These are phyloP conservation scores for Penicillium expansum DNA, from an alignment of 2,329 filamentous ascomycete genomes.

Conservation along the genomic window DNA sequence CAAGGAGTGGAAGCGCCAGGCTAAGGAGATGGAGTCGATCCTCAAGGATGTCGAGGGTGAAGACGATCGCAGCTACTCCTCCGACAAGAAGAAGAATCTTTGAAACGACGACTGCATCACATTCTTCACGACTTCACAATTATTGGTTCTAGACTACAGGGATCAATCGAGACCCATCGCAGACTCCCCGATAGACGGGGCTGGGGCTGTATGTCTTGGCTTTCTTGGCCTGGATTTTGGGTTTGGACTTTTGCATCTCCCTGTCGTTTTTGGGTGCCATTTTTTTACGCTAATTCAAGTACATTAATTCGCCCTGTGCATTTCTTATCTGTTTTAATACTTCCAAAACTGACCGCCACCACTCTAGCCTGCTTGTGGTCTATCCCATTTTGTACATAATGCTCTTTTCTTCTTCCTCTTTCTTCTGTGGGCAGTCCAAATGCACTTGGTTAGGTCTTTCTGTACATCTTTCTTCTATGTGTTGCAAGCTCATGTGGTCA, in stretches of 20 bases:
- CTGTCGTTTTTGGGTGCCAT: background rate
- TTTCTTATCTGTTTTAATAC: slow-evolving; percentile 19
- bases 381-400: slow-evolving; percentile 21
- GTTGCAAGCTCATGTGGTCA: background rate
- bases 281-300: slow-evolving; percentile 7
- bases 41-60: slow-evolving; percentile 69
- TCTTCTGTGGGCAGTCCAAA: slow-evolving; percentile 4
- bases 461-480: background rate
- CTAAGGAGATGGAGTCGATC: slow-evolving; percentile 70
- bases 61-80: slow-evolving; percentile 46
- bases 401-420: background rate
- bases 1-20: slow-evolving; percentile 75
- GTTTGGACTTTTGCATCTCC: background rate
- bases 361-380: background rate
- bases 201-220: background rate
- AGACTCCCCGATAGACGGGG: background rate
- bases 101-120: slow-evolving; percentile 20
- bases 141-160: slow-evolving; percentile 2
- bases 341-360: background rate
- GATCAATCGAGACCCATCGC: background rate
- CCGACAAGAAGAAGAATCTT: slow-evolving; percentile 35
- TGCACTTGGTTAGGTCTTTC: slow-evolving; percentile 13
- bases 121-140: slow-evolving; percentile 4
- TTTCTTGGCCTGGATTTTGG: background rate
- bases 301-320: slow-evolving; percentile 18